phyloP scores from a whole-genome alignment of 768 basidiomycete genomes.

The Candolleomyces efflorescens region DNA sequence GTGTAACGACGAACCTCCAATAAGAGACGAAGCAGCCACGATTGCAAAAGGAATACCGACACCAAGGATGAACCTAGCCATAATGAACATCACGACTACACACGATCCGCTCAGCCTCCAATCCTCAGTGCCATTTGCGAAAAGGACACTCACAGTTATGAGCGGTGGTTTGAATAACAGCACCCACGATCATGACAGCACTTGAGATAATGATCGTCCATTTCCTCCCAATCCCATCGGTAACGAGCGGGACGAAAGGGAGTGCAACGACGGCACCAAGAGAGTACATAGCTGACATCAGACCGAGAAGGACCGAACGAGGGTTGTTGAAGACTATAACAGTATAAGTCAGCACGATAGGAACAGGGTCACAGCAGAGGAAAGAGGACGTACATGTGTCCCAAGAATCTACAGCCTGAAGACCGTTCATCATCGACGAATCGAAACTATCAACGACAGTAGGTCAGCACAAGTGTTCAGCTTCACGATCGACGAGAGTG shows the following conservation, averaged over 20 bases:
- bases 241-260: slow-evolving; percentile 48
- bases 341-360: neutral
- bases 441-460: too few species aligned
- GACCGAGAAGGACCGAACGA: slow-evolving; percentile 49
- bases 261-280: slow-evolving; percentile 54
- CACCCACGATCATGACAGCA: slow-evolving; percentile 45
- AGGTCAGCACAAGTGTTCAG: too few species aligned
- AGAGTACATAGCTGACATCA: slow-evolving; percentile 56
- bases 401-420: slow-evolving; percentile 58
- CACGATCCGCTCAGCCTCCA: neutral
- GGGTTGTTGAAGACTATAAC: slow-evolving; percentile 49
- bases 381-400: slow-evolving; percentile 37
- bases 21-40: slow-evolving; percentile 61
- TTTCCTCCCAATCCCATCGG: slow-evolving; percentile 48
- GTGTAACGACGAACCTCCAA: slow-evolving; percentile 36
- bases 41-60: slow-evolving; percentile 59
- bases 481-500: too few species aligned
- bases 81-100: slow-evolving; percentile 56
- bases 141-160: slow-evolving; percentile 39
- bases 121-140: neutral
- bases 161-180: slow-evolving; percentile 39
- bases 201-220: slow-evolving; percentile 50
- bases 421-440: slow-evolving; percentile 58
- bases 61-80: slow-evolving; percentile 51
- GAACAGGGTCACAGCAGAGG: neutral